A percentile compares a stretch with the other conserved stretches of the same genome.
phyloP scores from a whole-genome alignment of 306 rosid genomes.

The Quercus cerris region DNA sequence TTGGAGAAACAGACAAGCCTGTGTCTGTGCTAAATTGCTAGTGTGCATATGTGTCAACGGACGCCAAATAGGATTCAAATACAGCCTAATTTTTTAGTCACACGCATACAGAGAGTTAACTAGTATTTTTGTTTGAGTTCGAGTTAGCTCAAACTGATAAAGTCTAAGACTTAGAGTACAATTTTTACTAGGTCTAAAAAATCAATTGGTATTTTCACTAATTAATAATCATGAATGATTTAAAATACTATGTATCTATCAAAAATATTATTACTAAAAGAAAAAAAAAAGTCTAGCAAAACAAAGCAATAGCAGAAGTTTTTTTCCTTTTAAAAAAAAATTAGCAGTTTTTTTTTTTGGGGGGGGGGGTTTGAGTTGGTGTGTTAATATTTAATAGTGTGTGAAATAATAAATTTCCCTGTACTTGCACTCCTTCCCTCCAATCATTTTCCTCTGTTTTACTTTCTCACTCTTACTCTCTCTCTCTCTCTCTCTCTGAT shows the following conservation, averaged over 20 bases:
- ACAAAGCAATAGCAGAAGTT: background rate
- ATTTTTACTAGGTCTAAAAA: fast-evolving
- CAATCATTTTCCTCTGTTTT: slow-evolving; percentile 58
- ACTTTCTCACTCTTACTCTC: background rate
- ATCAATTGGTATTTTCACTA: fast-evolving
- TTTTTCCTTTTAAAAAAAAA: background rate
- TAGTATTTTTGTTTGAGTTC: no score
- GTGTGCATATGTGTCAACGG: slow-evolving; percentile 55
- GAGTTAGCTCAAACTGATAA: no score
- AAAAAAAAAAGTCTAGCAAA: no score
- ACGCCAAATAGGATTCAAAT: slow-evolving; percentile 50
- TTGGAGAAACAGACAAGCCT: slow-evolving; percentile 21
- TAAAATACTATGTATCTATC: no score
- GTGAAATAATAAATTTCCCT: background rate
- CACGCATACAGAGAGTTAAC: background rate
- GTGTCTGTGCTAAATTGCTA: background rate
- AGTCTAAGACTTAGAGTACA: fast-evolving
- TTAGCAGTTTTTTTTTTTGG: background rate
- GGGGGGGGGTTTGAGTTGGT: background rate
- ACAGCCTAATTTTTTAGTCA: slow-evolving; percentile 26
- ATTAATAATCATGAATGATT: no score
- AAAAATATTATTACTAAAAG: no score
- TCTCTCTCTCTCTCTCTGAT: background rate
- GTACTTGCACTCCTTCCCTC: slow-evolving; percentile 46
- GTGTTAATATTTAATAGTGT: background rate